Conservation (phyloP, 768 basidiomycete genomes). For the Lactarius pseudohatsudake region DNA sequence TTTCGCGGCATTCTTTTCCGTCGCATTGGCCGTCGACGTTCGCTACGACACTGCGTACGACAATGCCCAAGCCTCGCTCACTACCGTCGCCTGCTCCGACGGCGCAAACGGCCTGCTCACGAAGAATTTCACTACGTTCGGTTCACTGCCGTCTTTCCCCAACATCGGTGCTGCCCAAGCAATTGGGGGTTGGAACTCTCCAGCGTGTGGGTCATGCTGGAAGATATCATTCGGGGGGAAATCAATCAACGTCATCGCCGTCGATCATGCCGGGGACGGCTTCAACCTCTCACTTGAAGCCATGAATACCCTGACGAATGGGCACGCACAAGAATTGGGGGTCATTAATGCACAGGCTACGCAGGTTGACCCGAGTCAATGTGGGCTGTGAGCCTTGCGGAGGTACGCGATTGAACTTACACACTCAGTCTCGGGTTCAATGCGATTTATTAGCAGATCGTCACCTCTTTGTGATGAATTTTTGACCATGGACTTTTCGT, state of each 20-base stretch:
- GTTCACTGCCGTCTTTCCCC: constrained; percentile 36
- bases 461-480: not conserved
- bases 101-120: constrained; percentile 36
- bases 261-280: constrained; percentile 37
- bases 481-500: not conserved
- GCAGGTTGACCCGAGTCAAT: constrained; percentile 47
- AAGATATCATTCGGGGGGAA: constrained; percentile 33
- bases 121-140: constrained; percentile 38
- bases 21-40: constrained; percentile 20
- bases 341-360: constrained; percentile 45
- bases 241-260: constrained; percentile 35
- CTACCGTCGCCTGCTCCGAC: constrained; percentile 36
- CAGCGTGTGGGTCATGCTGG: constrained; percentile 40
- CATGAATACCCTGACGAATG: constrained; percentile 40
- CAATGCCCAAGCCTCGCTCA: constrained; percentile 28
- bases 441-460: not conserved
- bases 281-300: constrained; percentile 40
- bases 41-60: constrained; percentile 39
- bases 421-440: not conserved
- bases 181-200: constrained; percentile 35
- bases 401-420: not conserved
- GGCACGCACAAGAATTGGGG: constrained; percentile 48
- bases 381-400: constrained; percentile 45
- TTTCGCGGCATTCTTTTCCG: constrained; percentile 26
- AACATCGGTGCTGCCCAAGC: constrained; percentile 38